phyloP scores from a whole-genome alignment of 768 basidiomycete species.

The Psilocybe cubensis region DNA sequence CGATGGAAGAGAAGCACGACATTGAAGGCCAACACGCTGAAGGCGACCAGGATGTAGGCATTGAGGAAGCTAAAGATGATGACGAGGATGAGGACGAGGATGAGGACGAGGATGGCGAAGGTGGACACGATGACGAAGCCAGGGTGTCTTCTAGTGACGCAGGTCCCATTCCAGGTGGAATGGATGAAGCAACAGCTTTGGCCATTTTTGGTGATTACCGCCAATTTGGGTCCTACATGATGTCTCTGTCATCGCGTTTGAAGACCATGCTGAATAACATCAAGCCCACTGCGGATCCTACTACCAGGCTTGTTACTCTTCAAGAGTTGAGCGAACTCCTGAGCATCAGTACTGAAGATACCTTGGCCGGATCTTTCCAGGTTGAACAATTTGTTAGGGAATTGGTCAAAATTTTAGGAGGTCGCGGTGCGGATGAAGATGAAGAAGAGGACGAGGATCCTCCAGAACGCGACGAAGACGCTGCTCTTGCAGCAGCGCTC shows the following conservation, averaged over 20 bases:
- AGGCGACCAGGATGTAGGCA: slow-evolving; percentile 11
- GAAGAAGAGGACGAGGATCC: slow-evolving; percentile 77
- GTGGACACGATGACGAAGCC: slow-evolving; percentile 49
- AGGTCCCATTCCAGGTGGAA: slow-evolving; percentile 50
- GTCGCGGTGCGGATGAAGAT: slow-evolving; percentile 70
- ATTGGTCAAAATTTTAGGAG: slow-evolving; percentile 88
- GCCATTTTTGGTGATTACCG: slow-evolving; percentile 88
- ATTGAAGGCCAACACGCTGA: slow-evolving; percentile 25
- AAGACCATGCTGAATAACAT: slow-evolving; percentile 91
- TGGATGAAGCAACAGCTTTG: slow-evolving; percentile 75
- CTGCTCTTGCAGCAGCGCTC: slow-evolving; percentile 84
- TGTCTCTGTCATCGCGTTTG: slow-evolving; percentile 83
- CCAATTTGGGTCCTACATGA: slow-evolving; percentile 91
- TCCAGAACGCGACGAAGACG: slow-evolving; percentile 78
- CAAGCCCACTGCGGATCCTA: slow-evolving; percentile 82
- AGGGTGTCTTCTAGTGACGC: slow-evolving; percentile 41
- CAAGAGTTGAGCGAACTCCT: slow-evolving; percentile 95
- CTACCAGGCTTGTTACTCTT: slow-evolving; percentile 84
- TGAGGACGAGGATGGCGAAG: slow-evolving; percentile 48
- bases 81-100: slow-evolving; percentile 38
- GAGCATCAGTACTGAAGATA: slow-evolving; percentile 97
- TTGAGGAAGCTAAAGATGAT: slow-evolving; percentile 31
- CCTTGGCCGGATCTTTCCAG: slow-evolving; percentile 93
- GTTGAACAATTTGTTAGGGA: slow-evolving; percentile 92
- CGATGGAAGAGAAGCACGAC: slow-evolving; percentile 41